Evolutionary conservation across 78 protist genomes (phyloP), one percentile per base, ranked within the genome.

Genomic region (Tieghemostelium lacteum): DNA sequence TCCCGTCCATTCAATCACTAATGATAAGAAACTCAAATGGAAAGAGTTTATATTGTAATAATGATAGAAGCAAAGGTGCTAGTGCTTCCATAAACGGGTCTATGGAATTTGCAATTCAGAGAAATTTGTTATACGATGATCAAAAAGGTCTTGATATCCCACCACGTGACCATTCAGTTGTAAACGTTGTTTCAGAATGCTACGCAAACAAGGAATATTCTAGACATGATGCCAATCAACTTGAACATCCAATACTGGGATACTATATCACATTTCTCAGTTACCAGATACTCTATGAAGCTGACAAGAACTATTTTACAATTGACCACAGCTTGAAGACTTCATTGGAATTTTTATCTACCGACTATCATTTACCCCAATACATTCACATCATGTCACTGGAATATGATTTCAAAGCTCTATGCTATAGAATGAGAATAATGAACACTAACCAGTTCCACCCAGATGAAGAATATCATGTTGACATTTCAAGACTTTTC

Each of bases 31-130:
- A 61, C 1, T 49, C 4, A 6, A 72, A 5, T 10, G 77, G 75
- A 12, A 20, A 28, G 7, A 26, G 37, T 22, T 72, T 72, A 0
- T 26, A 52, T 45, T 75, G 72, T 49, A 33, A 40, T n/a, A 61
- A 62, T 72, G 77, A 72, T 72, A 49, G 77, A 52, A 20, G 65
- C 29, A 72, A 64, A 72, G 77, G 77, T 72, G 42, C 52, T 0
- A 29, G 65, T 22, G 31, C 49, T 33, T 39, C 22, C 28, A 10
- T 26, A 49, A 50, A 16, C 19, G 77, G 77, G 8, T 34, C 26
- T 54, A 17, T 72, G 22, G 61, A 52, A 54, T 24, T 52, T 28
- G 54, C 36, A 10, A 22, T 72, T 31, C 77, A 72, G 28, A 24
- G 77, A 29, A 52, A 49, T n/a, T 22, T 72, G 26, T 33, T 33